phyloP scores from a whole-genome alignment of 2,329 filamentous ascomycete genomes.

The Coniosporium tulheliwenetii region DNA sequence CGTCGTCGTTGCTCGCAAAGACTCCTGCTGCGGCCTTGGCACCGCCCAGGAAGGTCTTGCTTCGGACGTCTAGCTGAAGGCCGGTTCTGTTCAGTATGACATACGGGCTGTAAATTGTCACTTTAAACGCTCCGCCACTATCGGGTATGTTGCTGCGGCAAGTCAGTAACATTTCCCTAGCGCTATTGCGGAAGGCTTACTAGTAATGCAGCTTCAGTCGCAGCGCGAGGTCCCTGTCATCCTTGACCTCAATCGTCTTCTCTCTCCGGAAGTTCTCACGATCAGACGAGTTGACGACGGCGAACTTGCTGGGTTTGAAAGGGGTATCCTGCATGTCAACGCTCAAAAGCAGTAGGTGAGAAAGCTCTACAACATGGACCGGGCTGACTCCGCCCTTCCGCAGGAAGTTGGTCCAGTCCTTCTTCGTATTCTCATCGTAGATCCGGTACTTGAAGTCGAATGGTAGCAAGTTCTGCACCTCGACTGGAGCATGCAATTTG shows the following conservation, averaged over 20 bases:
- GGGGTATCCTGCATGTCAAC: conserved; percentile 93
- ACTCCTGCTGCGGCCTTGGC: conserved; percentile 65
- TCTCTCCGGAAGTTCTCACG: conserved; percentile 83
- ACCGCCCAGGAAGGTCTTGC: conserved; percentile 76
- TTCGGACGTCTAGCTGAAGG: conserved; percentile 70
- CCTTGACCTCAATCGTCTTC: conserved; percentile 62
- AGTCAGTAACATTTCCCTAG: conserved; percentile 6
- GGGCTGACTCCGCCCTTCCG: conserved; percentile 93
- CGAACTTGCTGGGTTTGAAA: conserved; percentile 90
- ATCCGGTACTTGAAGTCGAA: conserved; percentile 99
- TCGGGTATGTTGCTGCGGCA: conserved; percentile 52
- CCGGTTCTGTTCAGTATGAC: conserved; percentile 92
- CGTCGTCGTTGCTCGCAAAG: conserved; percentile 34
- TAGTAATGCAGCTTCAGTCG: conserved; percentile 83
- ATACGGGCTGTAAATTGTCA: conserved; percentile 90
- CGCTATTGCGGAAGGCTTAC: conserved; percentile 22
- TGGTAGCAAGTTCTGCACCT: conserved; percentile 84
- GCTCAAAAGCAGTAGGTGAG: conserved; percentile 80
- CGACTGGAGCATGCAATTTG: conserved; percentile 79
- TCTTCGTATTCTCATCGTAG: conserved; percentile 96
- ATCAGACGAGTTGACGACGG: conserved; percentile 84
- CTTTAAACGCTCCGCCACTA: conserved; percentile 88
- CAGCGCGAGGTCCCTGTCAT: conserved; percentile 64
- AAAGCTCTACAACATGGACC: conserved; percentile 91
- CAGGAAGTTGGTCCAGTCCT: conserved; percentile 97